A percentile compares a stretch with the other conserved stretches of the same genome.
Conservation (phyloP, 345 rosid species). For the Luvunga scandens region DNA sequence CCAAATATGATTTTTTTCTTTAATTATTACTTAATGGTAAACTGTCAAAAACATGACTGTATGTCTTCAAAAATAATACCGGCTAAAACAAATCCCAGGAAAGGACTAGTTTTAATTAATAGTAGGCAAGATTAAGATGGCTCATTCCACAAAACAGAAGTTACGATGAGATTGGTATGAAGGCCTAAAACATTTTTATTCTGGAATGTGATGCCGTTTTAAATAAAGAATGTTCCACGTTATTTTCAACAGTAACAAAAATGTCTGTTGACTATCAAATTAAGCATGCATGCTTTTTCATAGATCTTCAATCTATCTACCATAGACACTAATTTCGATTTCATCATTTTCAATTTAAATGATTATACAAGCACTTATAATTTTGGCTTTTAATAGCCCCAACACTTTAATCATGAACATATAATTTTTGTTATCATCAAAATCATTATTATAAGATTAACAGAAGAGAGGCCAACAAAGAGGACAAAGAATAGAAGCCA, state of each 20-base stretch:
- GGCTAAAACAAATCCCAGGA: not conserved
- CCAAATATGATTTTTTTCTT: not conserved
- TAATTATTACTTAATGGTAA: not conserved
- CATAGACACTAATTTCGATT: not conserved
- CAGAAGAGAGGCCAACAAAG: not conserved
- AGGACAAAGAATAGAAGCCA: not conserved
- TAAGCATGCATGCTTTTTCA: not conserved
- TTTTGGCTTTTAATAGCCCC: too few species aligned
- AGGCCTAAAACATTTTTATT: too few species aligned
- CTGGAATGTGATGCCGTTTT: too few species aligned
- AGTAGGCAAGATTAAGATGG: not conserved
- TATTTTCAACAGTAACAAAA: not conserved
- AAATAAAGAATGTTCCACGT: not conserved
- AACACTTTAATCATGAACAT: too few species aligned
- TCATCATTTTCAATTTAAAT: not conserved
- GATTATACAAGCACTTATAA: not conserved
- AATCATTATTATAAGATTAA: too few species aligned
- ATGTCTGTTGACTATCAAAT: not conserved
- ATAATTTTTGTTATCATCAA: too few species aligned
- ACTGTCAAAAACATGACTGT: not conserved
- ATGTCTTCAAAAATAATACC: not conserved
- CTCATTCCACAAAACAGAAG: not conserved
- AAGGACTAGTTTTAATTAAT: not conserved
- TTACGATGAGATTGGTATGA: not conserved
- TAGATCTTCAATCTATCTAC: not conserved